Conservation (phyloP, 2,329 filamentous ascomycete genomes). For the Xylariaceae sp. region DNA sequence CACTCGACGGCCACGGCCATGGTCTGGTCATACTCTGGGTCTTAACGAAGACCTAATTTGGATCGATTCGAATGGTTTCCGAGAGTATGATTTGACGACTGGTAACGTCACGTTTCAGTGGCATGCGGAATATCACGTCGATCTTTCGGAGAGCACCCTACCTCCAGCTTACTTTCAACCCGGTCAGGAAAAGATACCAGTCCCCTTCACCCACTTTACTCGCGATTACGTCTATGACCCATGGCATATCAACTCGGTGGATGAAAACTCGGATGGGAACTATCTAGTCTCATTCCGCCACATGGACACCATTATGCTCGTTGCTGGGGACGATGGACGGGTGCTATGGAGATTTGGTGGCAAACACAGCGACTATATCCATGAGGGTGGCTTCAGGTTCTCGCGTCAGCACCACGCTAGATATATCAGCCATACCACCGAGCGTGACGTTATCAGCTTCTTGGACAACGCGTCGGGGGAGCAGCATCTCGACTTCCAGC, state of each 20-base stretch:
- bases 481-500: conserved; percentile 2
- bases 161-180: conserved; percentile 1
- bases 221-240: conserved; percentile 4
- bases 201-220: conserved; percentile 8
- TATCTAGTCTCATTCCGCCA: conserved; percentile 7
- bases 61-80: conserved; percentile 7
- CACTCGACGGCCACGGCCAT: conserved; percentile 1
- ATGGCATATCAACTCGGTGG: conserved; percentile 7
- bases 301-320: conserved; percentile 6
- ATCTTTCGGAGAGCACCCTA: conserved; percentile 3
- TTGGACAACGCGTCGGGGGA: conserved; percentile 6
- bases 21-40: conserved; percentile 3
- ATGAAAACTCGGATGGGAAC: conserved; percentile 6
- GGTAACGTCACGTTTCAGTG: conserved; percentile 8
- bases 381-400: conserved; percentile 4
- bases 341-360: conserved; percentile 8
- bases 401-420: conserved; percentile 5
- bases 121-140: conserved; percentile 6
- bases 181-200: neutral
- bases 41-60: conserved; percentile 8
- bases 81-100: conserved; percentile 4
- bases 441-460: conserved; percentile 8
- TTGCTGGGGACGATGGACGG: conserved; percentile 7
- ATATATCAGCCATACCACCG: conserved; percentile 4
- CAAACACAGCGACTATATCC: conserved; percentile 6